Base-by-base conservation (phyloP, 257 asterid genomes). In the Cordia subcordata region DNA sequence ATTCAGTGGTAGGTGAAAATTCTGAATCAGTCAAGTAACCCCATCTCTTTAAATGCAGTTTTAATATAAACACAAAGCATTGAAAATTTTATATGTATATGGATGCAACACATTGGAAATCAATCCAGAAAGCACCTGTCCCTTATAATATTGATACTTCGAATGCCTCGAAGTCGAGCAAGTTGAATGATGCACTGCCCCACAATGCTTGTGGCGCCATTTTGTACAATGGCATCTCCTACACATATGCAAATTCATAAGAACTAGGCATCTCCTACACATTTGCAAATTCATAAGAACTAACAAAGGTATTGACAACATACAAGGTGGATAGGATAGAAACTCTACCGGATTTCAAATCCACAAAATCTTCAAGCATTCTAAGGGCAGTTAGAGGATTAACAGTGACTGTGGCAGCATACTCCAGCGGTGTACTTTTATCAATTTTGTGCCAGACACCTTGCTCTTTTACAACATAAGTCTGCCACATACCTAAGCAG, bases 171-270 rank as follows among this genome's bases (percentile, higher is more conserved):
- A 68, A 77, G 56, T 49, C 80, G 85, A 53, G 99, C 99, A 69
- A 93, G 94, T 81, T 93, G 99, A 78, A 87, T 78, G 72, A 86
- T 52, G 61, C 99, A 93, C 79, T 85, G 99, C 54, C 99, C 99
- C 16, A 89, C 99, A 38, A 93, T 86, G 82, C 99, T 89, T 44
- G 99, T 89, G 35, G 99, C 95, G 52, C 99, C 99, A 66, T 93
- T 93, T 76, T 93, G 99, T 63, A 93, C 97, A 45, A 93, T 72
- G 68, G 84, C 72, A 77, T 93, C 94, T 37, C 99, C 98, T 90
- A 72, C n/a, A n/a, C 44, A 44, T 27, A 11, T 47, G 73, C 64
- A 57, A 56, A 62, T 49, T 17, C 27, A 69, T 73, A 8, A 75
- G 60, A 44, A 56, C 64, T 60, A 46, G 13, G 32, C 72, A 77